Evolutionary conservation across 176 grass and related monocot species (phyloP), one percentile per base, ranked within the genome.

Genomic region (Urochloa ruziziensis): DNA sequence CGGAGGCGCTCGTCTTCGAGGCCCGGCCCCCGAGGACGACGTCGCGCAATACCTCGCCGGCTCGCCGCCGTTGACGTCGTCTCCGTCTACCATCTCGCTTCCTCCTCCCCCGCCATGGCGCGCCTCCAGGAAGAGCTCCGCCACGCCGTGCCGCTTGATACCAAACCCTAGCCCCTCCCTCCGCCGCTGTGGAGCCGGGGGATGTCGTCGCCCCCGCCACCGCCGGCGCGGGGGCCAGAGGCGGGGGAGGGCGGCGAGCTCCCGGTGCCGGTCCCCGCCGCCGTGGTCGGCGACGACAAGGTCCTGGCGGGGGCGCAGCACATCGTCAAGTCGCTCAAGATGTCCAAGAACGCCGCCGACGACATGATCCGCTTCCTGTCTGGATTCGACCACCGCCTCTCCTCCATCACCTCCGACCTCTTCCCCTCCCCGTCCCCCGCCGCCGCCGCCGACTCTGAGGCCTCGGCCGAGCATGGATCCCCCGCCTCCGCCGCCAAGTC

Each of bases 311-410:
- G 89, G 6, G 91, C 94, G 60, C 92, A 97, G 82, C 89, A 94
- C 67, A 97, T 97, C 85, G 94, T 97, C n/a, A 90, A 90, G 82
- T 94, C 89, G 34, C 94, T 97, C 60, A 91, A 89, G 59, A 97
- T 83, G 39, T 94, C 94, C 16, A 97, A 94, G 83, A 97, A 94
- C 87, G 94, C 94, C 18, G 90, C 91, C 13, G 91, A 92, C 56
- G 91, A 97, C 80, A 97, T 97, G 94, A 94, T 94, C 70, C 94
- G 87, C 74, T 94, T 97, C 75, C 88, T 97, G 46, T 97, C 94
- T 17, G 87, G 91, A 32, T 94, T 97, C 82, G 94, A 97, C 87
- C 85, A 94, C 80, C 88, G 91, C 70, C 75, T 96, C 59, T 96
- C 91, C 49, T 76, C 71, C 69, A 88, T 96, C 74, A 82, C 75